Evolutionary conservation across 2,329 filamentous ascomycete genomes (phyloP).

Genomic region (Westerdykella ornata): DNA sequence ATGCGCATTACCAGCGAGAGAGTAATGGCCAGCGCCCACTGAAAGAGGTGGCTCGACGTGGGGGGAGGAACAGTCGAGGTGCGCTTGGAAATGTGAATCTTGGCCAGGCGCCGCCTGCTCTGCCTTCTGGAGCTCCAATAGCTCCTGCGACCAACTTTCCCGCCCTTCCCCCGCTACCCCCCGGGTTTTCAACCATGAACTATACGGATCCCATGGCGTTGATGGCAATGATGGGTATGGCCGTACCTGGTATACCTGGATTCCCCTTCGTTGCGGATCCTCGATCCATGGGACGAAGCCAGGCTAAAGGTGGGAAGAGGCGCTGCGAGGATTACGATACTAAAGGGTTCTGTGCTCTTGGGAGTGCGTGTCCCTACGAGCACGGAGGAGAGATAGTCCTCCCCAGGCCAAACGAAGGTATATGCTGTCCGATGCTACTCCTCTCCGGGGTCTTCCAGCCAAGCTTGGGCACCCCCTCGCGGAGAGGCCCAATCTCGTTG

Average conservation of each 20-base stretch:
- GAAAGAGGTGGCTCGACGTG: constrained; percentile 56
- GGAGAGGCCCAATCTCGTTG: constrained; percentile 3
- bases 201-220: constrained; percentile 57
- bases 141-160: constrained; percentile 17
- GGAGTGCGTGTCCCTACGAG: constrained; percentile 61
- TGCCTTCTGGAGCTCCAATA: constrained; percentile 28
- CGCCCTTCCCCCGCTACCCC: constrained; percentile 37
- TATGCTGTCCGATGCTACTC: constrained; percentile 14
- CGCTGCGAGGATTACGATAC: constrained; percentile 65
- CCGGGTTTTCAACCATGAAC: constrained; percentile 50
- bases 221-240: constrained; percentile 48
- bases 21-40: constrained; percentile 36
- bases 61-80: constrained; percentile 31
- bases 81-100: constrained; percentile 23
- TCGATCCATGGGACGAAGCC: constrained; percentile 10
- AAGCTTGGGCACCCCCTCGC: constrained; percentile 1
- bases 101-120: constrained; percentile 4
- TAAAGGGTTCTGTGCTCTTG: constrained; percentile 64
- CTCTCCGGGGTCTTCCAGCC: too few relatives aligned
- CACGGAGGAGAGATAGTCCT: constrained; percentile 54
- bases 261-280: constrained; percentile 29
- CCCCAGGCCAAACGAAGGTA: constrained; percentile 14
- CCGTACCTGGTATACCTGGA: constrained; percentile 37
- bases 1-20: constrained; percentile 33
- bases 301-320: constrained; percentile 27